A percentile compares a stretch with the other conserved stretches of the same genome.
Evolutionary conservation across 148 eudicot species (phyloP).

Genomic region (Oxyria digyna): DNA sequence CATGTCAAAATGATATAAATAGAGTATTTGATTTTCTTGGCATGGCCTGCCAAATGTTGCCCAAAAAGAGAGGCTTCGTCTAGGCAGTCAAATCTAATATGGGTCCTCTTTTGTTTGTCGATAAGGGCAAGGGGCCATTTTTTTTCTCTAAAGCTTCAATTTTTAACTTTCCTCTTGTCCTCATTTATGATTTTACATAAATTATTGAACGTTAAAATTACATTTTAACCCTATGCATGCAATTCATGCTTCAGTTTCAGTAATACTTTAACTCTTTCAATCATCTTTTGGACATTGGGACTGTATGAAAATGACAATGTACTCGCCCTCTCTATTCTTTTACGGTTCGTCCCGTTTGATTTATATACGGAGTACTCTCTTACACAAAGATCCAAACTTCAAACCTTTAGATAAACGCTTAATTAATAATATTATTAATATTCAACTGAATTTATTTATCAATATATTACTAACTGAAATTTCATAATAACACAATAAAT

Average conservation of each 20-base stretch:
- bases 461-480: too few species aligned
- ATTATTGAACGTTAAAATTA: neutral
- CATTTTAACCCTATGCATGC: neutral
- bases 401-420: too few species aligned
- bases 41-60: slow-evolving; percentile 3
- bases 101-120: neutral
- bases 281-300: neutral
- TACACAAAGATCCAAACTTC: too few species aligned
- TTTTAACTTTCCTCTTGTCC: neutral
- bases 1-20: too few species aligned
- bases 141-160: neutral
- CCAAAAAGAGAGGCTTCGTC: neutral
- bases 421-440: too few species aligned
- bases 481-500: too few species aligned
- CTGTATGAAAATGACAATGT: neutral
- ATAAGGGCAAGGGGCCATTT: neutral
- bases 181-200: neutral
- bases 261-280: neutral
- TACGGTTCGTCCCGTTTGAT: too few species aligned
- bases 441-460: too few species aligned
- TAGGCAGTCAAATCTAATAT: neutral
- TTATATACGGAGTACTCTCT: too few species aligned
- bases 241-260: neutral
- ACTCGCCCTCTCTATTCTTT: too few species aligned
- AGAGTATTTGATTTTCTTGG: neutral